Evolutionary conservation across 164 flowering plant species (phyloP).

Genomic region (Kalanchoe fedtschenkoi): DNA sequence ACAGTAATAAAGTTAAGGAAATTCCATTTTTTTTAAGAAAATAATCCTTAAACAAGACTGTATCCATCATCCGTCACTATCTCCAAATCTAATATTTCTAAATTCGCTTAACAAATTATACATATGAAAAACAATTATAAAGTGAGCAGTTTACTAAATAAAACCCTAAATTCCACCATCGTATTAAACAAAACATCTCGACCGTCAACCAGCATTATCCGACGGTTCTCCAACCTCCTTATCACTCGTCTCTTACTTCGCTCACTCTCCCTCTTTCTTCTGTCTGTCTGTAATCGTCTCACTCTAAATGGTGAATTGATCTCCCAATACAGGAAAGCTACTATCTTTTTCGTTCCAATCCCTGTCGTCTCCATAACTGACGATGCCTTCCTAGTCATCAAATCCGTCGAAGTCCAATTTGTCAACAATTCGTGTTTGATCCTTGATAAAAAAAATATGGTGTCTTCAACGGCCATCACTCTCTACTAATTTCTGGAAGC

Average conservation of each 20-base stretch:
- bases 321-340: conserved; percentile 2
- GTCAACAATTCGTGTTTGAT: neutral
- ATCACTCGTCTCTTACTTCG: conserved; percentile 4
- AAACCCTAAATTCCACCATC: conserved; percentile 5
- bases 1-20: too few species aligned
- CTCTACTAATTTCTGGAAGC: too few species aligned
- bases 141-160: neutral
- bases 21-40: too few species aligned
- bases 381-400: neutral
- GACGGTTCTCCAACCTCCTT: neutral
- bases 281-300: neutral
- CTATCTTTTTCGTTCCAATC: neutral
- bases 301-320: conserved; percentile 4
- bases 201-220: neutral
- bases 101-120: neutral
- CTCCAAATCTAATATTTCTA: neutral
- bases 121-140: neutral
- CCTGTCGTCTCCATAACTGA: neutral
- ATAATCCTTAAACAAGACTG: too few species aligned
- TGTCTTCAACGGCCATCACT: neutral
- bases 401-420: neutral
- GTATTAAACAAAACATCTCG: neutral
- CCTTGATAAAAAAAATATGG: neutral
- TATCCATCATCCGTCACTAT: neutral
- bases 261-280: neutral